Base-by-base conservation (phyloP, 495 filamentous ascomycete species). In the Sporormia fimetaria region DNA sequence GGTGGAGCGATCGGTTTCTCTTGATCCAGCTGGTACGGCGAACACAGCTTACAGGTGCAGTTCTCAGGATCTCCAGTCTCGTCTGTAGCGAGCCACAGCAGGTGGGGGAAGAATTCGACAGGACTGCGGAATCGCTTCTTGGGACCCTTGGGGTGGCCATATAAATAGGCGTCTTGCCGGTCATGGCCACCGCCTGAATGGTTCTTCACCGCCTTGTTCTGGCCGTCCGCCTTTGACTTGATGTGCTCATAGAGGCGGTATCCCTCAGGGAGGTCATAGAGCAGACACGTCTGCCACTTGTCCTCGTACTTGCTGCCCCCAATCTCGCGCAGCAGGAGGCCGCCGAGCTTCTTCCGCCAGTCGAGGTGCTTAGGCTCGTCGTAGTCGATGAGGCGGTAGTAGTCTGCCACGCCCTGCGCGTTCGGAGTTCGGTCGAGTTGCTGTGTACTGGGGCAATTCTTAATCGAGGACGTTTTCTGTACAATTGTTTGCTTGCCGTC, bases 171-270 rank as follows among this genome's bases (percentile, higher is more conserved):
- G 52, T 79, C 76, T 50, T 69, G 63, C 20, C 65, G 57, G 32
- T 68, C 62, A 42, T 67, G 66, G 22, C 54, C 54, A 12, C 57
- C 59, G 15, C 50, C 61, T 6, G 58, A 58, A 43, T 66, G 60
- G 17, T 54, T 64, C 33, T 63, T 64, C 33, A 54, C 42, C 25
- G 49, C 42, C 50, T 63, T 60, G 32, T 54, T 56, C 11, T 63
- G 57, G 35, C 49, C 54, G 21, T 57, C 59, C 12, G 49, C 55
- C 43, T 60, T 61, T 37, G 49, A 63, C 49, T 63, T 70, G 37
- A 72, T 58, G 42, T 75, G 73, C 50, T 77, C 71, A 49, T 67
- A 79, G 9, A 79, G 60, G 2, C 64, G 58, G 49, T 78, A 79
- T 39, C 68, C 64, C 28, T 73, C 67, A 6, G 75, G 75, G 36